Base-by-base conservation (phyloP, 1,139 yeast species). In the Taphrina wiesneri region DNA sequence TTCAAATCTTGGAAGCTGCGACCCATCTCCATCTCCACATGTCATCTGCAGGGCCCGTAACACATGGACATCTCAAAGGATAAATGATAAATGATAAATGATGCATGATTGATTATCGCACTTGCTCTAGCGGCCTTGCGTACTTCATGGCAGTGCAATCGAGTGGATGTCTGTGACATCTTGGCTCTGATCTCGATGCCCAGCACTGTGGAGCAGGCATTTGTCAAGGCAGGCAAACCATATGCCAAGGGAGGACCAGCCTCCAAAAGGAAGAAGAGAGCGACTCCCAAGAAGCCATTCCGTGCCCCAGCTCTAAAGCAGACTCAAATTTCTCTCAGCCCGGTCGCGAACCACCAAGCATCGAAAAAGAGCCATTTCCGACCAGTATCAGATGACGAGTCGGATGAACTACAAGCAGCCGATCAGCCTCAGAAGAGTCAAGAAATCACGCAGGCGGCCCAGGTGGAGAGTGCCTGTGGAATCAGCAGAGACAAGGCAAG, bases 231-330 rank as follows among this genome's bases (percentile, higher is more conserved):
- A 6, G 54, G 54, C 19, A 26, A 25, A 25, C 54, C 54, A 11
- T 49, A 49, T 28, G 54, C 54, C 19, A 49, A 26, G 17, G 54
- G 54, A n/a, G 54, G 54, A 13, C 54, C 54, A n/a, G 54, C 54
- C 13, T 49, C 54, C 15, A 49, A 49, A 19, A 34, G 54, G 11
- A 49, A 49, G 36, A 49, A 26, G 23, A 49, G 26, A 30, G 28
- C 34, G 32, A 7, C 32, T 9, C 36, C 54, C 11, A 45, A 45
- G 28, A 23, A 9, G 21, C 49, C 49, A 45, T 45, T 21, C n/a
- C 49, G 49, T 45, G n/a, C 25, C 11, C 11, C 49, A 19, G 49
- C 28, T 3, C 21, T 49, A 17, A 49, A 49, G 36, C 54, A 49
- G 36, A 45, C 49, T 9, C 49, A 45, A 21, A 21, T 45, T 7